Conservation (phyloP, 225 moss, liverwort and hornwort genomes). For the Antitrichia curtipendula region DNA sequence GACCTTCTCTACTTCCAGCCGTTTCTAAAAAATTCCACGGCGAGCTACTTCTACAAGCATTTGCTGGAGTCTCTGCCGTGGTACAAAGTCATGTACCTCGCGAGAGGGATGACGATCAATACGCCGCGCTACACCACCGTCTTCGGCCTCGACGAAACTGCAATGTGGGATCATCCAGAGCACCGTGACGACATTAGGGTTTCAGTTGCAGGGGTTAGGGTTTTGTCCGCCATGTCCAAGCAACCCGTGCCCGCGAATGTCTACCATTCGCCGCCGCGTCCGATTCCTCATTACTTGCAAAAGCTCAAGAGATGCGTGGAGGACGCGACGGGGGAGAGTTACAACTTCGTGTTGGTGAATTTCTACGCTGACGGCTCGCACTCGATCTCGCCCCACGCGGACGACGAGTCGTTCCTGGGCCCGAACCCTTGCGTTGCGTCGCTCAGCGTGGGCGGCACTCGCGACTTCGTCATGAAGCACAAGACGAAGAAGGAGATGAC, state of each 20-base stretch:
- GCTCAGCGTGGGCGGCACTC: slow-evolving; percentile 27
- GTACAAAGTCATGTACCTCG: slow-evolving; percentile 37
- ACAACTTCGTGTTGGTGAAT: slow-evolving; percentile 30
- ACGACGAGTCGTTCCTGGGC: slow-evolving; percentile 35
- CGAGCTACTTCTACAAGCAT: slow-evolving; percentile 13
- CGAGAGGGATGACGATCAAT: slow-evolving; percentile 30
- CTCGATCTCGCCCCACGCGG: slow-evolving; percentile 39
- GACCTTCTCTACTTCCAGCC: slow-evolving; percentile 41
- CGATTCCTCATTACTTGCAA: slow-evolving; percentile 27
- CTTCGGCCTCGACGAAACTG: slow-evolving; percentile 33
- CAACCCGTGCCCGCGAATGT: slow-evolving; percentile 24
- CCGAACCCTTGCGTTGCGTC: slow-evolving; percentile 35
- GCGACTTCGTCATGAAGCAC: slow-evolving; percentile 47
- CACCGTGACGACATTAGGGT: neutral
- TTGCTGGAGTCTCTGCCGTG: slow-evolving; percentile 31
- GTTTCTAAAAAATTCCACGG: neutral
- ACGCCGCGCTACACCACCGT: slow-evolving; percentile 46
- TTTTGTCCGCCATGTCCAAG: slow-evolving; percentile 26
- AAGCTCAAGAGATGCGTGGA: slow-evolving; percentile 24
- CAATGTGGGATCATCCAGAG: neutral
- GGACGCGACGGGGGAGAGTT: slow-evolving; percentile 13
- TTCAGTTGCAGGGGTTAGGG: neutral
- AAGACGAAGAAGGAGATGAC: slow-evolving; percentile 17
- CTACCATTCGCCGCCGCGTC: slow-evolving; percentile 24
- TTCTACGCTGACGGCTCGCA: slow-evolving; percentile 45